These are phyloP conservation scores for Rhizophagus clarus DNA, from an alignment of 192 early-diverging fungal species.

Conservation along the genomic window DNA sequence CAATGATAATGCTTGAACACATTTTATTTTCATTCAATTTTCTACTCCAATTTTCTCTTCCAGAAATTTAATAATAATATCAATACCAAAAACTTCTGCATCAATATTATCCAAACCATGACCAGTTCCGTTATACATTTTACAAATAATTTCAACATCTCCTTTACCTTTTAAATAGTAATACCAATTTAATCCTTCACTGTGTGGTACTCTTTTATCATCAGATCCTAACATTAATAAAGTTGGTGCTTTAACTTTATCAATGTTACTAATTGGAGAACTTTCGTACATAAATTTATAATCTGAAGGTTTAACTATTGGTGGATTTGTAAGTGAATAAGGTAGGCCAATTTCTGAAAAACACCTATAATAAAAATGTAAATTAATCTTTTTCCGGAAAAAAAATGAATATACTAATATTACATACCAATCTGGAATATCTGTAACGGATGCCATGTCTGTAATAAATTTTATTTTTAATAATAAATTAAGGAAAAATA, in stretches of 20 bases:
- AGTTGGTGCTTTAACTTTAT: constrained; percentile 61
- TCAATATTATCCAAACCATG: constrained; percentile 63
- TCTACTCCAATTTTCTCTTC: constrained; percentile 7
- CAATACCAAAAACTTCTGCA: constrained; percentile 44
- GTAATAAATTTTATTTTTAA: not conserved
- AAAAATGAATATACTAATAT: not conserved
- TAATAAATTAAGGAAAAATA: not conserved
- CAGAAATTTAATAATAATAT: not conserved
- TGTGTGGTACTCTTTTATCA: constrained; percentile 75
- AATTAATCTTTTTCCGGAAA: constrained; percentile 49
- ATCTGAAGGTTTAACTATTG: constrained; percentile 52
- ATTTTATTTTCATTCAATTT: not conserved
- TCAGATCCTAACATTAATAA: constrained; percentile 66
- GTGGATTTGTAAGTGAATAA: constrained; percentile 55
- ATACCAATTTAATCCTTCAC: constrained; percentile 57
- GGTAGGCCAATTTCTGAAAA: constrained; percentile 66
- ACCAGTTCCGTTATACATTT: constrained; percentile 59
- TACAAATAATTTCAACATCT: constrained; percentile 41
- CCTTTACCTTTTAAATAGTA: constrained; percentile 32
- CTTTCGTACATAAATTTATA: constrained; percentile 58
- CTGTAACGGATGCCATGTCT: constrained; percentile 13
- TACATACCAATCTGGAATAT: constrained; percentile 26
- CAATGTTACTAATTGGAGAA: constrained; percentile 61
- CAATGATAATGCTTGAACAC: too few relatives aligned
- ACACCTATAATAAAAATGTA: constrained; percentile 77